phyloP scores from a whole-genome alignment of 164 flowering plant species.

The Berberis thunbergii region DNA sequence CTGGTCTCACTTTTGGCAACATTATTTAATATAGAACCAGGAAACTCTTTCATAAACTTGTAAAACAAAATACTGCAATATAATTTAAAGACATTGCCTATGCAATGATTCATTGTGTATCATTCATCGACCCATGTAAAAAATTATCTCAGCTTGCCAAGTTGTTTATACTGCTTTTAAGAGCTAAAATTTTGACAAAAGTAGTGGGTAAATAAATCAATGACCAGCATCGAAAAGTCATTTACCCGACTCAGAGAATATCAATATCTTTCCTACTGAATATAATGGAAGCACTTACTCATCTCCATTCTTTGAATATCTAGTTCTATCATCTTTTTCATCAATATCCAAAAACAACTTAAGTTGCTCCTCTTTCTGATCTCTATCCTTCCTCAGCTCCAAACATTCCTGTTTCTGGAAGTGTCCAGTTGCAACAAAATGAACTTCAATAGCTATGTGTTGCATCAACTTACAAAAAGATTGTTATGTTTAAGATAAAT shows the following conservation, averaged over 20 bases:
- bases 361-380: constrained; percentile 39
- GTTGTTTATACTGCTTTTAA: too few species aligned
- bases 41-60: too few species aligned
- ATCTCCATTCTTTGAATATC: constrained; percentile 12
- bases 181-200: too few species aligned
- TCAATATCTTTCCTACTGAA: neutral
- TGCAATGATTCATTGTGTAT: too few species aligned
- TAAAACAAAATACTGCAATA: too few species aligned
- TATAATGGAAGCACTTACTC: constrained; percentile 27
- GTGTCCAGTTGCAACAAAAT: neutral
- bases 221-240: neutral
- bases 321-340: constrained; percentile 20
- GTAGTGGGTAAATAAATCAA: neutral
- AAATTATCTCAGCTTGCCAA: too few species aligned
- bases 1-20: too few species aligned
- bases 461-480: too few species aligned
- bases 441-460: neutral
- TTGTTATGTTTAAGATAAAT: too few species aligned
- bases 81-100: too few species aligned
- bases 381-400: constrained; percentile 46
- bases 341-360: constrained; percentile 20
- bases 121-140: too few species aligned
- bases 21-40: too few species aligned
- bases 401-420: constrained; percentile 53
- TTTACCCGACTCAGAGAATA: neutral